A percentile compares a stretch with the other conserved stretches of the same genome.
Evolutionary conservation across 2,329 filamentous ascomycete species (phyloP).

Genomic region (Aspergillus ibericus): DNA sequence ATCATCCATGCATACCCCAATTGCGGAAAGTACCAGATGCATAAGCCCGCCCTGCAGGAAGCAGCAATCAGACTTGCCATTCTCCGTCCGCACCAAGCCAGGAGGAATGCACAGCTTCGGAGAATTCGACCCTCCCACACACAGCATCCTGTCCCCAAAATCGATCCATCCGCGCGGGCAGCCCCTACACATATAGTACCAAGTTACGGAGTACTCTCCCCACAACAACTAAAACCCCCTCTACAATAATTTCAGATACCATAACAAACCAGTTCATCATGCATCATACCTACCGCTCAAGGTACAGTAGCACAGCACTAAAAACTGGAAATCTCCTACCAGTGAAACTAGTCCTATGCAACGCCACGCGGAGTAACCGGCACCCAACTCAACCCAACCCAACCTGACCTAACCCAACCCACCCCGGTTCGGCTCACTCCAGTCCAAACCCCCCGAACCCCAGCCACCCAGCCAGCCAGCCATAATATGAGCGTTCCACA

Average conservation of each 20-base stretch:
- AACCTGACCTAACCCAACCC: neutral
- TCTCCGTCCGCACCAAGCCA: neutral
- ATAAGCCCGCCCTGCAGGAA: neutral
- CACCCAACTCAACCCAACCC: neutral
- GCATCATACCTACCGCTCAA: too few species aligned
- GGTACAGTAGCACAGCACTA: neutral
- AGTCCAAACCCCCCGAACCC: neutral
- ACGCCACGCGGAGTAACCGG: slow-evolving; percentile 1
- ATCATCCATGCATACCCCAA: neutral
- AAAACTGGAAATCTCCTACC: too few species aligned
- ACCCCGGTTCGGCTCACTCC: neutral
- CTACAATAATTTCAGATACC: neutral
- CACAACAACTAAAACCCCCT: too few species aligned
- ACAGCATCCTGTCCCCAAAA: too few species aligned
- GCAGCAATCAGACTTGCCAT: neutral
- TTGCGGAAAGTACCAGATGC: neutral
- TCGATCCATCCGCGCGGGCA: too few species aligned
- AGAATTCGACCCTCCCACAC: neutral
- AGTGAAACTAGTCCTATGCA: neutral
- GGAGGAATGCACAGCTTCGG: neutral
- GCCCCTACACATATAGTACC: too few species aligned
- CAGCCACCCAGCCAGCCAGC: neutral
- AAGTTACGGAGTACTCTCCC: too few species aligned
- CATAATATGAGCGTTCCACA: neutral
- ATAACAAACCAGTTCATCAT: neutral